phyloP scores from a whole-genome alignment of 2,329 filamentous ascomycete species.

The Aspergillus sojae region DNA sequence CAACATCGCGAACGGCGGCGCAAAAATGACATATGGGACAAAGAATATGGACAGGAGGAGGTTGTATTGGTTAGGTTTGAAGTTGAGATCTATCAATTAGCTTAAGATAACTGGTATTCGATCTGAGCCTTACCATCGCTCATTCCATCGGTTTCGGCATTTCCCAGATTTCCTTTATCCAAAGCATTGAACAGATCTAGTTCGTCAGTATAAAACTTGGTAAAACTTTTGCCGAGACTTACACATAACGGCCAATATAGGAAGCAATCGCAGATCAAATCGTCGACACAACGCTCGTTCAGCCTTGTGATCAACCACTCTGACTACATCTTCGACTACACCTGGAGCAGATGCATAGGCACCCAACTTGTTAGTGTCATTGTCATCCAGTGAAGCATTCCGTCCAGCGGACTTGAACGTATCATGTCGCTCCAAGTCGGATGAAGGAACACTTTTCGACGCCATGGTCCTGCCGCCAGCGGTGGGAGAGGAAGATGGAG shows the following conservation, averaged over 20 bases:
- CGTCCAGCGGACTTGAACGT: conserved; percentile 8
- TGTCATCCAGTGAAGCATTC: conserved; percentile 16
- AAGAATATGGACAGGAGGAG: conserved; percentile 73
- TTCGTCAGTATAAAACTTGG: conserved; percentile 4
- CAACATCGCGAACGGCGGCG: conserved; percentile 65
- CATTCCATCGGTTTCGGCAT: conserved; percentile 60
- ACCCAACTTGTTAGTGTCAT: conserved; percentile 16
- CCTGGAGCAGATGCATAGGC: conserved; percentile 18
- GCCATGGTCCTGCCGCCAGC: conserved; percentile 6
- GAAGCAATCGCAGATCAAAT: conserved; percentile 55
- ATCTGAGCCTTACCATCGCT: conserved; percentile 32
- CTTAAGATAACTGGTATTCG: no score
- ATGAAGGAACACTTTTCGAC: neutral
- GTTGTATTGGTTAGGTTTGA: conserved; percentile 68
- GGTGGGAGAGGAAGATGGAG: neutral
- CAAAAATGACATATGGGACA: conserved; percentile 72
- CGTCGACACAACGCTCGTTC: conserved; percentile 57
- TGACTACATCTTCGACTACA: conserved; percentile 30
- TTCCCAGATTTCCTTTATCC: conserved; percentile 56
- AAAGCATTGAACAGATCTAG: conserved; percentile 58
- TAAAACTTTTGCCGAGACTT: conserved; percentile 12
- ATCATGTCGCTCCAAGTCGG: conserved; percentile 10
- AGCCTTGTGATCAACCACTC: conserved; percentile 47
- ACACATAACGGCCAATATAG: conserved; percentile 62
- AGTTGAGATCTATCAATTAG: conserved; percentile 50